These are phyloP conservation scores for Rhodotorula sp. DNA, from an alignment of 1,284 basidiomycete genomes.

Conservation along the genomic window DNA sequence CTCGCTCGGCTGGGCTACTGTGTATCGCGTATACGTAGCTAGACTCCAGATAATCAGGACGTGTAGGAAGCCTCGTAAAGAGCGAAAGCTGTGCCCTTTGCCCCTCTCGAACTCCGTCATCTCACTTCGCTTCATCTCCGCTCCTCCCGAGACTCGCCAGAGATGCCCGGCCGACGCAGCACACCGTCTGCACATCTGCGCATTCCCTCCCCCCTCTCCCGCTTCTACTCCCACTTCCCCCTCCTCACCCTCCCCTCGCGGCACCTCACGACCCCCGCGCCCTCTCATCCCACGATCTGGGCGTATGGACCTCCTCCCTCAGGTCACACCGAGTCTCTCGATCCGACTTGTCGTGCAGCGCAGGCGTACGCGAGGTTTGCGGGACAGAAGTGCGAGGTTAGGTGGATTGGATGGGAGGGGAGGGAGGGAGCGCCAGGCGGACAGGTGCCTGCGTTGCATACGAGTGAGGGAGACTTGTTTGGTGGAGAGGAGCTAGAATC, in stretches of 20 bases:
- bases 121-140: no score
- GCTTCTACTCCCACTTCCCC: conserved; percentile 32
- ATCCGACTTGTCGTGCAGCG: conserved; percentile 22
- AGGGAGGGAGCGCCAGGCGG: conserved; percentile 21
- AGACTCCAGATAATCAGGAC: no score
- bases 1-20: no score
- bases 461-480: conserved; percentile 23
- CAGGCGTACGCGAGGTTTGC: conserved; percentile 28
- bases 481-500: conserved; percentile 11
- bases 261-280: conserved; percentile 7
- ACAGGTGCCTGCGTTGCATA: conserved; percentile 21
- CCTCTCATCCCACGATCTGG: conserved; percentile 22
- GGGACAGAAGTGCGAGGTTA: not conserved
- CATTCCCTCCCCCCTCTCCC: conserved; percentile 20
- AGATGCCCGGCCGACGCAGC: no score
- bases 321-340: conserved; percentile 25
- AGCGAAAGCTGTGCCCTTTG: no score
- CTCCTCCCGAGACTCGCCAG: no score
- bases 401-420: conserved; percentile 17
- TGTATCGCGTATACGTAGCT: no score
- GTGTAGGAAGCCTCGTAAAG: no score
- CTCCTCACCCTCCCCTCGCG: conserved; percentile 13
- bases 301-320: conserved; percentile 22
- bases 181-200: no score
- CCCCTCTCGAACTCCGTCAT: no score